A percentile compares a stretch with the other conserved stretches of the same genome.
Evolutionary conservation across 345 rosid species (phyloP).

Genomic region (Ricinus communis): DNA sequence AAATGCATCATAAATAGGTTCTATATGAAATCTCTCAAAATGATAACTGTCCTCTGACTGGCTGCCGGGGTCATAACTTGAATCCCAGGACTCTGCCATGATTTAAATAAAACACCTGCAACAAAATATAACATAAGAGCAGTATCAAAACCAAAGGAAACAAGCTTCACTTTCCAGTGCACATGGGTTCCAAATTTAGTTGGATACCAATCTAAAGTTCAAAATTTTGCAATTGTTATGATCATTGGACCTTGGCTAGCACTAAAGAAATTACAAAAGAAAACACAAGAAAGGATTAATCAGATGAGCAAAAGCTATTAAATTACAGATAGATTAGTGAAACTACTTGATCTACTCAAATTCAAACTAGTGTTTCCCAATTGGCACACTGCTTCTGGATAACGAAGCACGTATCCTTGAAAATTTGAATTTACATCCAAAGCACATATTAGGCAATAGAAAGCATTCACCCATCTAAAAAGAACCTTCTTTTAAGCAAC

Average conservation of each 20-base stretch:
- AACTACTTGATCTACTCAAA: too few species aligned
- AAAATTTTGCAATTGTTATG: too few species aligned
- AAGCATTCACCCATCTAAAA: too few species aligned
- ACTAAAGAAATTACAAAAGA: too few species aligned
- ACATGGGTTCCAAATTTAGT: too few species aligned
- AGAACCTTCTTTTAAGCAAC: background rate
- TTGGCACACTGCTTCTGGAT: background rate
- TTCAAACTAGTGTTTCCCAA: background rate
- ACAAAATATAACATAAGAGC: background rate
- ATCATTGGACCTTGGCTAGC: too few species aligned
- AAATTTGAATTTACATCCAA: background rate
- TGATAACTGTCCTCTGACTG: conserved; percentile 73
- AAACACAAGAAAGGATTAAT: too few species aligned
- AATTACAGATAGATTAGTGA: too few species aligned
- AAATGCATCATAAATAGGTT: conserved; percentile 82
- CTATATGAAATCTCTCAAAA: conserved; percentile 59
- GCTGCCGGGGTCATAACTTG: conserved; percentile 57
- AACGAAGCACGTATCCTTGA: background rate
- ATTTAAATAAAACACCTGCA: conserved; percentile 26
- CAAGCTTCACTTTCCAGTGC: too few species aligned
- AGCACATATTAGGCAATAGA: background rate
- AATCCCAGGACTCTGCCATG: conserved; percentile 77
- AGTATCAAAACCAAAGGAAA: too few species aligned
- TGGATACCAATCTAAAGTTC: too few species aligned
- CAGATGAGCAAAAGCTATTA: background rate